These are phyloP conservation scores for Syncephalis plumigaleata DNA, from an alignment of 371 early-diverging fungal species.

Conservation along the genomic window DNA sequence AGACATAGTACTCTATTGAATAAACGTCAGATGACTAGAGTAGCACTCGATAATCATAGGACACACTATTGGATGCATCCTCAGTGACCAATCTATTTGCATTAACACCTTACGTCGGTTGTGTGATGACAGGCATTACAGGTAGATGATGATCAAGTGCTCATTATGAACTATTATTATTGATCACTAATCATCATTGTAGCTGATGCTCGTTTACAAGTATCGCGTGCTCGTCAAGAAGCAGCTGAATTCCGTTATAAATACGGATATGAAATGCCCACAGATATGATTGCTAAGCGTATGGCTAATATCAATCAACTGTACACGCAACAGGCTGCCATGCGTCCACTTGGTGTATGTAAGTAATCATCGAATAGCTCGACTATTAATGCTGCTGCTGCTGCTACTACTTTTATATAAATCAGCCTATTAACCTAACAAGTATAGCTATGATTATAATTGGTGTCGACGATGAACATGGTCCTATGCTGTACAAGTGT, in stretches of 20 bases:
- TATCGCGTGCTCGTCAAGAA: constrained; percentile 82
- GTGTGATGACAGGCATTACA: constrained; percentile 93
- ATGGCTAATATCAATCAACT: constrained; percentile 97
- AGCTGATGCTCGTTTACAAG: constrained; percentile 91
- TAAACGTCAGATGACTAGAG: neutral
- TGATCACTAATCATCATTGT: neutral
- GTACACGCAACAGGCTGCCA: constrained; percentile 96
- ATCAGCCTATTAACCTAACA: neutral
- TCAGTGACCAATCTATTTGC: constrained; percentile 86
- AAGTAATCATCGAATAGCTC: constrained; percentile 14
- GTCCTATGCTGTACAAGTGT: constrained; percentile 91
- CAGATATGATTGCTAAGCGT: constrained; percentile 92
- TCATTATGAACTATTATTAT: neutral
- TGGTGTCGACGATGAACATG: constrained; percentile 88
- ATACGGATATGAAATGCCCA: constrained; percentile 93
- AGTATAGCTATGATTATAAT: constrained; percentile 88
- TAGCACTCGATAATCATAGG: constrained; percentile 25
- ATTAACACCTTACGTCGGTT: constrained; percentile 87
- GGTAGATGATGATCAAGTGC: constrained; percentile 19
- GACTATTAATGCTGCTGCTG: neutral
- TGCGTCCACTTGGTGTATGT: constrained; percentile 96
- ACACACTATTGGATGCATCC: constrained; percentile 89
- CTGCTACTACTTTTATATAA: neutral
- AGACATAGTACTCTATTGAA: neutral
- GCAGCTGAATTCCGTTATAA: constrained; percentile 97